phyloP scores from a whole-genome alignment of 1,284 basidiomycete species.

The Inonotus obliquus region DNA sequence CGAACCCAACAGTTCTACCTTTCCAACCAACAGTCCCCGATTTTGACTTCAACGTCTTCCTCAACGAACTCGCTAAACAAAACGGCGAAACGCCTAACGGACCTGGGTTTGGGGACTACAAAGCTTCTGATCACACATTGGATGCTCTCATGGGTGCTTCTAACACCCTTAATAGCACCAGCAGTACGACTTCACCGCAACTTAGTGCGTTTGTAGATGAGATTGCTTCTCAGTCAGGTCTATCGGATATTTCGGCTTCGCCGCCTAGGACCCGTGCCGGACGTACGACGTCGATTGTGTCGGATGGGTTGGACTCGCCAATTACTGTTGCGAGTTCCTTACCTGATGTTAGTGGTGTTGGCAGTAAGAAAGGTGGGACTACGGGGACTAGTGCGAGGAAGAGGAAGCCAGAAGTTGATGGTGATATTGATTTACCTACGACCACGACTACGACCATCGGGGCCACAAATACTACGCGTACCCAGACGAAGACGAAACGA shows the following conservation, averaged over 20 bases:
- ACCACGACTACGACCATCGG: background rate
- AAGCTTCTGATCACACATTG: background rate
- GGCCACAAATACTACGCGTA: background rate
- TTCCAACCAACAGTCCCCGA: slow-evolving; percentile 25
- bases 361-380: background rate
- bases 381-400: background rate
- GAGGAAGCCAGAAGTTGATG: slow-evolving; percentile 17
- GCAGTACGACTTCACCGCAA: slow-evolving; percentile 17
- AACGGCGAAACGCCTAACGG: background rate
- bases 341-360: background rate
- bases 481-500: slow-evolving; percentile 22
- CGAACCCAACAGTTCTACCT: background rate
- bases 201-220: slow-evolving; percentile 33
- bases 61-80: slow-evolving; percentile 32
- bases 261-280: slow-evolving; percentile 9
- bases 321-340: background rate
- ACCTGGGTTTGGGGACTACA: slow-evolving; percentile 9
- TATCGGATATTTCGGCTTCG: slow-evolving; percentile 21
- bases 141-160: background rate
- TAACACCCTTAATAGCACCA: background rate
- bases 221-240: slow-evolving; percentile 26
- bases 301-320: slow-evolving; percentile 5
- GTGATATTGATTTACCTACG: background rate
- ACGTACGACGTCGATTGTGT: background rate
- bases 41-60: slow-evolving; percentile 47